These are phyloP conservation scores for Panicum hallii DNA, from an alignment of 202 grass and related monocot genomes.

Conservation along the genomic window DNA sequence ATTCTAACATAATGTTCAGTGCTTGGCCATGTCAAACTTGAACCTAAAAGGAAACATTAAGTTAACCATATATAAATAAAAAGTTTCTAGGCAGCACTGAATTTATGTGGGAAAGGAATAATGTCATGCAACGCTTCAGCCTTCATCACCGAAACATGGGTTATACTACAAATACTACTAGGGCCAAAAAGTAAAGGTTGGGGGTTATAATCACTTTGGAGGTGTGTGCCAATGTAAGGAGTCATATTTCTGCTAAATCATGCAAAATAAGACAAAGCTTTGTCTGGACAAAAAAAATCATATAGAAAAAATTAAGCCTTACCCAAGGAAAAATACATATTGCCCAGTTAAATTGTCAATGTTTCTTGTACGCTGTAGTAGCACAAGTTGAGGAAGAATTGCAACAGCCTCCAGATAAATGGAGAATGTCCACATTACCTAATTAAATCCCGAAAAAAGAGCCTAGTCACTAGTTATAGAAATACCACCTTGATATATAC, in stretches of 20 bases:
- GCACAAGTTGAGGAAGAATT: slow-evolving; percentile 80
- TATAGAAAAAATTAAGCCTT: slow-evolving; percentile 19
- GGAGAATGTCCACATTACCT: slow-evolving; percentile 79
- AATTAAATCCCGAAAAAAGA: slow-evolving; percentile 2
- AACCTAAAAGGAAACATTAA: not conserved
- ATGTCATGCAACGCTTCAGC: not conserved
- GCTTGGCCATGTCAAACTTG: slow-evolving; percentile 2
- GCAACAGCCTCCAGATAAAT: slow-evolving; percentile 78
- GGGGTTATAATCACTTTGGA: not conserved
- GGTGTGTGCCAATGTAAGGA: not conserved
- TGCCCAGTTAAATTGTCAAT: slow-evolving; percentile 77
- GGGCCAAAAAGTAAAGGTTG: not conserved
- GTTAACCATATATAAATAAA: not conserved
- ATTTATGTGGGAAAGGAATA: not conserved
- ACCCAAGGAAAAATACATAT: slow-evolving; percentile 90
- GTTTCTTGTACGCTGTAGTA: slow-evolving; percentile 73
- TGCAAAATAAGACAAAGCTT: not conserved
- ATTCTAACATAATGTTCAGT: not conserved
- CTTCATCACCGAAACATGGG: not conserved
- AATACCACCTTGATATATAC: not conserved
- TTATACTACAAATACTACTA: not conserved
- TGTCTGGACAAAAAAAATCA: slow-evolving; percentile 1
- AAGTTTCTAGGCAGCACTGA: not conserved
- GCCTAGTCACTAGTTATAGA: slow-evolving; percentile 23
- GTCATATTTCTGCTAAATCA: not conserved